Percentiles rank a stretch among this genome's conserved stretches.
Evolutionary conservation across 768 basidiomycete genomes (phyloP).

Genomic region (Roridomyces roridus): DNA sequence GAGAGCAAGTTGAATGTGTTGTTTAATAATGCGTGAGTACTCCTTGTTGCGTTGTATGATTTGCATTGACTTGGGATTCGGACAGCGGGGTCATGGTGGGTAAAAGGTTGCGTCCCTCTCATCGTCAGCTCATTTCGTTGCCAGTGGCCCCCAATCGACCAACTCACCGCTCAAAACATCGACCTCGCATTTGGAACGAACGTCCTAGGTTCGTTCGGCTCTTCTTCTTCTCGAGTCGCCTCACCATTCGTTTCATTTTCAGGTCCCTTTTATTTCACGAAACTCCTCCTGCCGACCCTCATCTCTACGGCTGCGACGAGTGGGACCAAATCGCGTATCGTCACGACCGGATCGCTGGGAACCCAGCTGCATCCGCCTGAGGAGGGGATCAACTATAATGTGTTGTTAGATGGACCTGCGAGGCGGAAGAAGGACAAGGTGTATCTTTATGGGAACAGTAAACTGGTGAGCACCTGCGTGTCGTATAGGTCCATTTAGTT

Average conservation of each 20-base stretch:
- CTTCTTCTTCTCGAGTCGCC: too few species aligned
- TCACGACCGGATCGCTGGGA: constrained; percentile 51
- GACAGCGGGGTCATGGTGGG: too few species aligned
- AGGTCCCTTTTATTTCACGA: constrained; percentile 56
- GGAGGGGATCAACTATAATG: constrained; percentile 43
- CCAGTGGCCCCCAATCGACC: background rate
- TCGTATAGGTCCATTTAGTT: too few species aligned
- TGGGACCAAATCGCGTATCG: constrained; percentile 45
- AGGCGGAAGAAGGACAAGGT: constrained; percentile 26
- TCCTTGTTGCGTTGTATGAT: too few species aligned
- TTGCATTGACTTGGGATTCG: too few species aligned
- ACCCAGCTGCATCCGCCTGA: constrained; percentile 27
- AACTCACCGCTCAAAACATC: background rate
- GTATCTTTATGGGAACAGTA: constrained; percentile 41
- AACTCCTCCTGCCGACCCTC: constrained; percentile 54
- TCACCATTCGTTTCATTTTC: too few species aligned
- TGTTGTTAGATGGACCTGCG: constrained; percentile 41
- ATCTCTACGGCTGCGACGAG: constrained; percentile 40
- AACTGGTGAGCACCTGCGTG: constrained; percentile 52
- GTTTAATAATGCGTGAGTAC: too few species aligned
- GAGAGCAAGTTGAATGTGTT: background rate
- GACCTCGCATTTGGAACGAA: background rate
- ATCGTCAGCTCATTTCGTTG: too few species aligned
- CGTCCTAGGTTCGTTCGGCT: background rate
- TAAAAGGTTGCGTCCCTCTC: too few species aligned